Evolutionary conservation across 768 basidiomycete genomes (phyloP).

Genomic region (Trametes maxima): DNA sequence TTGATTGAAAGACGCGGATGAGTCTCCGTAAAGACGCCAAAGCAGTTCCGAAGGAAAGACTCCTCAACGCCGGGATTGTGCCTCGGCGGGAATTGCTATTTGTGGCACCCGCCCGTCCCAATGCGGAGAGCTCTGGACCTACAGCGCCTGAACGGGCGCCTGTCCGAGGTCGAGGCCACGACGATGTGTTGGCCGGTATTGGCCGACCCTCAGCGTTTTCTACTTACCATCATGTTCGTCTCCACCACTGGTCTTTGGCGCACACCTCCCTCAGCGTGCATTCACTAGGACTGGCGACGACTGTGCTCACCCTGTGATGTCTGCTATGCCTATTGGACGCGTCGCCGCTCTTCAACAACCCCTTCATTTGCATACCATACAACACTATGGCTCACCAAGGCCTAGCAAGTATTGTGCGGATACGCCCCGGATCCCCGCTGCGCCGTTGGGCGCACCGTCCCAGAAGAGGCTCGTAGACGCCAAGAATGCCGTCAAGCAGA

Average conservation of each 20-base stretch:
- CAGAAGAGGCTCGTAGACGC: conserved; percentile 20
- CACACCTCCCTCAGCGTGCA: conserved; percentile 8
- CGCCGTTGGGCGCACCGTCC: background rate
- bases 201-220: background rate
- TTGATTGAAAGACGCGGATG: too few relatives aligned
- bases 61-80: too few relatives aligned
- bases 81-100: too few relatives aligned
- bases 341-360: background rate
- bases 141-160: too few relatives aligned
- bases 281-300: background rate
- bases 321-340: conserved; percentile 56
- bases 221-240: conserved; percentile 77
- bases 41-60: too few relatives aligned
- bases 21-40: too few relatives aligned
- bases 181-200: background rate
- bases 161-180: background rate
- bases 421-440: conserved; percentile 35
- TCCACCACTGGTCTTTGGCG: conserved; percentile 68
- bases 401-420: conserved; percentile 55
- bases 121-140: too few relatives aligned
- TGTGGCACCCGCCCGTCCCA: too few relatives aligned
- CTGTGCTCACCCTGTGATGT: conserved; percentile 69
- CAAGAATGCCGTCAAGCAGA: conserved; percentile 26
- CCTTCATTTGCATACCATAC: background rate
- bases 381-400: conserved; percentile 47